Percentiles rank a stretch among this genome's conserved stretches.
Evolutionary conservation across 805 yeast genomes (phyloP).

Genomic region (Monosporozyma aerobia): DNA sequence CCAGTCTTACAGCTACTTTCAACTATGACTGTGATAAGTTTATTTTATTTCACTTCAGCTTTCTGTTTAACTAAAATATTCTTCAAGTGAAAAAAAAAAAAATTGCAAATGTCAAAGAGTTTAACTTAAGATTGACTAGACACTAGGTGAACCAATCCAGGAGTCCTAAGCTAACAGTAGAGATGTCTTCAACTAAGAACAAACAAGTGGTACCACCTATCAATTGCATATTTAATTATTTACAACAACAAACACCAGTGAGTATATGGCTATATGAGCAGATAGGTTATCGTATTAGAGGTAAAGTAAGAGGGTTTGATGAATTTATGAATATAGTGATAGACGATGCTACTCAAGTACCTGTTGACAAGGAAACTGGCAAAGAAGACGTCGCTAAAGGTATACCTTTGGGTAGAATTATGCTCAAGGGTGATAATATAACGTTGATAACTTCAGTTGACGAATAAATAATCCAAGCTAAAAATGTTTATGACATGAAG

Average conservation of each 20-base stretch:
- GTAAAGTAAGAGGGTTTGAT: constrained; percentile 85
- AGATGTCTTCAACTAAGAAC: constrained; percentile 16
- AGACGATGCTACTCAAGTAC: constrained; percentile 56
- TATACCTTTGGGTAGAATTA: constrained; percentile 58
- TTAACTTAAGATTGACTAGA: neutral
- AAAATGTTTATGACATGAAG: neutral
- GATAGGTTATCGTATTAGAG: constrained; percentile 64
- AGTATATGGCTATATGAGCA: constrained; percentile 89
- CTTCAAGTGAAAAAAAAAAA: neutral
- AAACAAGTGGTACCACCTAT: constrained; percentile 71
- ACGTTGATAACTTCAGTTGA: constrained; percentile 49
- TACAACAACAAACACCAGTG: constrained; percentile 74
- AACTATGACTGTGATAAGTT: neutral
- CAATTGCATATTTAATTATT: constrained; percentile 75
- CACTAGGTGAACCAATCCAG: neutral
- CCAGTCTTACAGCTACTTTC: neutral
- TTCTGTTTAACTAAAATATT: neutral
- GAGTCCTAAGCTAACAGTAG: neutral
- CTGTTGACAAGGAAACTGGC: constrained; percentile 36
- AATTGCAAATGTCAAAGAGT: neutral
- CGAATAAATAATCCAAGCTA: neutral
- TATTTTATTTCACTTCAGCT: neutral
- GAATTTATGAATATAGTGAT: constrained; percentile 87
- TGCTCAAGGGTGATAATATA: constrained; percentile 90
- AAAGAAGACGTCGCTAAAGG: constrained; percentile 16